These are phyloP conservation scores for Tetrapisispora phaffii DNA, from an alignment of 805 yeast species.

Conservation along the genomic window DNA sequence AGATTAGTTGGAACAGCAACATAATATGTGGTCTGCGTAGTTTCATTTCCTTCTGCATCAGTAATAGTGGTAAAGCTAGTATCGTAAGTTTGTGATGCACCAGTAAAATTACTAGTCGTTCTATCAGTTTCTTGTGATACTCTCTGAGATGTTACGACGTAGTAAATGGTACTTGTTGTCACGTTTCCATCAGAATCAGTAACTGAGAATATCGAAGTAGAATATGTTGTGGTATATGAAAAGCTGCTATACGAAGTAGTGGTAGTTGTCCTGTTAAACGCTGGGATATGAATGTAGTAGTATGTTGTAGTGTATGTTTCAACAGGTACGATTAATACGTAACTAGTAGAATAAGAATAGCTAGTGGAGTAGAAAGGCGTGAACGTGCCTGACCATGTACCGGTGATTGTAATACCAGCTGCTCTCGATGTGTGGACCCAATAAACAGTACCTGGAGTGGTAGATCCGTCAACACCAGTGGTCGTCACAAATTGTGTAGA, in stretches of 20 bases:
- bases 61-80: neutral
- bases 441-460: no score
- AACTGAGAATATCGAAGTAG: conserved; percentile 3
- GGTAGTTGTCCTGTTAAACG: neutral
- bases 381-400: neutral
- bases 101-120: neutral
- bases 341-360: neutral
- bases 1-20: neutral
- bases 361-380: neutral
- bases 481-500: no score
- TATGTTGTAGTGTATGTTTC: neutral
- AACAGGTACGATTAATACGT: neutral
- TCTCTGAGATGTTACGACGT: no score
- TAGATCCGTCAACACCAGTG: no score
- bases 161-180: conserved; percentile 8
- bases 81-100: neutral
- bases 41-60: neutral
- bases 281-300: no score
- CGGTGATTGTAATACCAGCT: no score
- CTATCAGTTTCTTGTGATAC: neutral
- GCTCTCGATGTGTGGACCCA: no score
- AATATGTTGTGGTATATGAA: neutral
- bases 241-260: neutral
- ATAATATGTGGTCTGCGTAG: neutral
- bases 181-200: conserved; percentile 8